Conservation (phyloP, 1,139 yeast species). For the Pichia sp. region DNA sequence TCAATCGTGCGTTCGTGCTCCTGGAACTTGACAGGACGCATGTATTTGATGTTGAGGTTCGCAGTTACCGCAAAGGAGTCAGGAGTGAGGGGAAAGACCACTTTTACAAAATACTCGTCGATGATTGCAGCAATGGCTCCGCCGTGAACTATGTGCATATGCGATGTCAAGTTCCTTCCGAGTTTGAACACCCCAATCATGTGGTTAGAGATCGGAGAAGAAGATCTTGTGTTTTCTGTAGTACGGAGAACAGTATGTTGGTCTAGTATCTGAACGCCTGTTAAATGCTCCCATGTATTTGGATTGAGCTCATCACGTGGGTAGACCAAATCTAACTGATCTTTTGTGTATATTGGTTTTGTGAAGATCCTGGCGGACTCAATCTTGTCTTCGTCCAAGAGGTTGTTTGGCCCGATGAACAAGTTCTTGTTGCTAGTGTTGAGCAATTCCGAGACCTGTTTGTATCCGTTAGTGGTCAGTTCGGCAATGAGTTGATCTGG, state of each 20-base stretch:
- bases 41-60: conserved; percentile 23
- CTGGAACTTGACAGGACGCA: conserved; percentile 24
- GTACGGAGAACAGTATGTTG: not conserved
- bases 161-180: conserved; percentile 47
- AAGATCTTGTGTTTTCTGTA: not conserved
- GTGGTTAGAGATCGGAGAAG: conserved; percentile 29
- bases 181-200: conserved; percentile 43
- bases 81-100: conserved; percentile 43
- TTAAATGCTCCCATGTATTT: not conserved
- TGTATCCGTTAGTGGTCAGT: conserved; percentile 12
- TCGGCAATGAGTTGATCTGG: not conserved
- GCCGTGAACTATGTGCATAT: conserved; percentile 50
- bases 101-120: conserved; percentile 51
- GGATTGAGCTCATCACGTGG: not conserved
- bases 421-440: conserved; percentile 23
- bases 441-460: conserved; percentile 20
- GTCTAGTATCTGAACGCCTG: not conserved
- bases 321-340: conserved; percentile 10
- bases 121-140: conserved; percentile 51
- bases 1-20: conserved; percentile 14
- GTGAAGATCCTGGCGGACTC: conserved; percentile 21
- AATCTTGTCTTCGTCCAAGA: conserved; percentile 21
- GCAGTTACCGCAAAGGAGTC: conserved; percentile 38
- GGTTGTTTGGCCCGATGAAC: conserved; percentile 27
- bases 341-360: conserved; percentile 13